Percentiles rank a stretch among this genome's conserved stretches.
phyloP scores from a whole-genome alignment of 1,284 basidiomycete species.

The Trichosporon inkin region DNA sequence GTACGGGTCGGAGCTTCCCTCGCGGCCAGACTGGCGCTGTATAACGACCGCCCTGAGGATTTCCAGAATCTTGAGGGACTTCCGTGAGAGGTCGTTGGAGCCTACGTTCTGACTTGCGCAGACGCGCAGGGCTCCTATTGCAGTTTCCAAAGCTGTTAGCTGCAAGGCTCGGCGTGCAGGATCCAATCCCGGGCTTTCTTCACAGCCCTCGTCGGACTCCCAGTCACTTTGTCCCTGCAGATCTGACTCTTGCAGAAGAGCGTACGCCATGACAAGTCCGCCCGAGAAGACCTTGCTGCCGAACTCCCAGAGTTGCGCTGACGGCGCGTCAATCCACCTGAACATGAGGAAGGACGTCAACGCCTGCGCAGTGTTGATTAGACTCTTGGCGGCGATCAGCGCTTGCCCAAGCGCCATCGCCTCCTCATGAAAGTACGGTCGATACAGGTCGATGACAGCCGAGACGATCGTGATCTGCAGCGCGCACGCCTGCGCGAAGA shows the following conservation, averaged over 20 bases:
- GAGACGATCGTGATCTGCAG: conserved; percentile 1
- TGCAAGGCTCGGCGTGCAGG: background rate
- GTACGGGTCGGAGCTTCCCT: conserved; percentile 3
- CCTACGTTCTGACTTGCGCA: background rate
- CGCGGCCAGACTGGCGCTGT: background rate
- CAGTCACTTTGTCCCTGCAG: background rate
- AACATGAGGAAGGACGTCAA: conserved; percentile 4
- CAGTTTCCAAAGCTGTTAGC: background rate
- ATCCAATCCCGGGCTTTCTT: background rate
- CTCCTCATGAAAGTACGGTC: conserved; percentile 1
- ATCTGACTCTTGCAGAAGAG: background rate
- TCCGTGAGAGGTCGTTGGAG: background rate
- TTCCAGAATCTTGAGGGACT: conserved; percentile 5
- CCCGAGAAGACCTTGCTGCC: conserved; percentile 8
- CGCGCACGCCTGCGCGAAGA: conserved; percentile 6
- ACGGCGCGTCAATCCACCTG: conserved; percentile 3
- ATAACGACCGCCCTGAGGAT: background rate
- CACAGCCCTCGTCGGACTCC: background rate
- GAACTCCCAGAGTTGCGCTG: conserved; percentile 2
- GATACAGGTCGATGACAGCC: conserved; percentile 8
- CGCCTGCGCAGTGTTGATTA: background rate
- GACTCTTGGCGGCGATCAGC: background rate
- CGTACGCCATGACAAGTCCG: conserved; percentile 9
- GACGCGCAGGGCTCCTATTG: background rate
- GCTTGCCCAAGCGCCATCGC: background rate